Evolutionary conservation across 805 yeast species (phyloP), one percentile per base, ranked within the genome.

Genomic region (Kuraishia cidri): DNA sequence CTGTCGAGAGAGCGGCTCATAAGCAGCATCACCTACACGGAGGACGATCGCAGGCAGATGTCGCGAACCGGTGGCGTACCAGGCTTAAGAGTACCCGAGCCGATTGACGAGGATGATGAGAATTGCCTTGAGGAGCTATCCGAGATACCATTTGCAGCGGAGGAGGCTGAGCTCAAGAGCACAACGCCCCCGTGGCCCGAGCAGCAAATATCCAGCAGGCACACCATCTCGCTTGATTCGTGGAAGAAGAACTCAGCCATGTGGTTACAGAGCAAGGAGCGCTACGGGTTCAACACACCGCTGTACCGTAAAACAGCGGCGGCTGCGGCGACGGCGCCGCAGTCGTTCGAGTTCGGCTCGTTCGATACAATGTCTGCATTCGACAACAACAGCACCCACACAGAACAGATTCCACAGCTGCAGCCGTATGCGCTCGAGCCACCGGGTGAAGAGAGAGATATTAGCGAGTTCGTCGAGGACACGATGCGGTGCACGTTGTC

Each of bases 141-240:
- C 7, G 27, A 25, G 27, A 25, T 25, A 4, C 27, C 27, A 25
- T n/a, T 14, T 25, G 27, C 26, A 24, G 26, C 14, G n/a, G n/a
- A n/a, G n/a, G n/a, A n/a, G n/a, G n/a, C n/a, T n/a, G n/a, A n/a
- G n/a, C n/a, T n/a, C n/a, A n/a, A n/a, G n/a, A 6, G 12, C 8
- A 18, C 22, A 5, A 8, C n/a, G 24, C 24, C 24, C 10, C 24
- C 24, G 7, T 21, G 10, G 24, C 11, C 24, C 24, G 11, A 8
- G 24, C 7, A 21, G 11, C 24, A 7, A 8, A 14, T 24, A 10
- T 24, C 31, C 12, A 12, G 12, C 6, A 29, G 15, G 24, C 40
- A 41, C 26, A 48, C 47, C 29, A 44, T 51, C 7, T 47, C 54
- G 9, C 36, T 48, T n/a, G 55, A 51, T n/a, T 28, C 48, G 3